Percentiles rank a stretch among this genome's conserved stretches.
Evolutionary conservation across 1,139 yeast genomes (phyloP).

Genomic region (Saccharomyces uvarum): DNA sequence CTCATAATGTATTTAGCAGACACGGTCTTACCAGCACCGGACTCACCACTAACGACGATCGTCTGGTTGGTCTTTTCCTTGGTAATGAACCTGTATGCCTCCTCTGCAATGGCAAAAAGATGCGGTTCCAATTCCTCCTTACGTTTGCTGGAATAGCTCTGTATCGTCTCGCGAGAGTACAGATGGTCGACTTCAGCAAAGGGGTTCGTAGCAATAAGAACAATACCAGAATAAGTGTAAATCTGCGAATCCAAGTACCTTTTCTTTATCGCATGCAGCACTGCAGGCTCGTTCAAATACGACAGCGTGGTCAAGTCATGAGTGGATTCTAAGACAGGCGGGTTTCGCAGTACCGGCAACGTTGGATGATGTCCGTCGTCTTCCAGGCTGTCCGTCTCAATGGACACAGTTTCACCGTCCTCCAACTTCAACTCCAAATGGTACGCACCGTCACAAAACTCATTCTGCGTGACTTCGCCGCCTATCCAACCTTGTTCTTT

Average conservation of each 20-base stretch:
- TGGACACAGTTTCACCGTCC: constrained; percentile 19
- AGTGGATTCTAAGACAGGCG: constrained; percentile 71
- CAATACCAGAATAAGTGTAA: constrained; percentile 95
- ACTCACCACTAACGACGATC: constrained; percentile 93
- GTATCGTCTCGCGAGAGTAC: constrained; percentile 85
- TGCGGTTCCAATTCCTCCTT: constrained; percentile 96
- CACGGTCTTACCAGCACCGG: constrained; percentile 98
- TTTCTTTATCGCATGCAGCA: constrained; percentile 81
- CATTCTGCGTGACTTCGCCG: constrained; percentile 60
- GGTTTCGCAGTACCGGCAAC: constrained; percentile 81
- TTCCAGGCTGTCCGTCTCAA: constrained; percentile 44
- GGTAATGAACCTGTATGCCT: constrained; percentile 94
- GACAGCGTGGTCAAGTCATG: constrained; percentile 90
- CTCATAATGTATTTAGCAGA: constrained; percentile 97
- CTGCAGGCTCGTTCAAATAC: constrained; percentile 90
- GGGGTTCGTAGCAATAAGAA: constrained; percentile 92
- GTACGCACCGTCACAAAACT: constrained; percentile 45
- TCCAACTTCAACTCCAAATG: constrained; percentile 32
- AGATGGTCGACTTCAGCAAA: constrained; percentile 86
- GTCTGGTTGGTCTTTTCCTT: constrained; percentile 81
- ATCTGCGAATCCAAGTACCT: constrained; percentile 85
- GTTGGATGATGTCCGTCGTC: constrained; percentile 12
- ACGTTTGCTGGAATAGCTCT: constrained; percentile 84
- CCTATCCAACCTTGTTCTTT: constrained; percentile 88
- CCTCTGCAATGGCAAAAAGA: constrained; percentile 95